These are phyloP conservation scores for Asterionellopsis glacialis DNA, from an alignment of 108 stramenopile genomes.

Conservation along the genomic window DNA sequence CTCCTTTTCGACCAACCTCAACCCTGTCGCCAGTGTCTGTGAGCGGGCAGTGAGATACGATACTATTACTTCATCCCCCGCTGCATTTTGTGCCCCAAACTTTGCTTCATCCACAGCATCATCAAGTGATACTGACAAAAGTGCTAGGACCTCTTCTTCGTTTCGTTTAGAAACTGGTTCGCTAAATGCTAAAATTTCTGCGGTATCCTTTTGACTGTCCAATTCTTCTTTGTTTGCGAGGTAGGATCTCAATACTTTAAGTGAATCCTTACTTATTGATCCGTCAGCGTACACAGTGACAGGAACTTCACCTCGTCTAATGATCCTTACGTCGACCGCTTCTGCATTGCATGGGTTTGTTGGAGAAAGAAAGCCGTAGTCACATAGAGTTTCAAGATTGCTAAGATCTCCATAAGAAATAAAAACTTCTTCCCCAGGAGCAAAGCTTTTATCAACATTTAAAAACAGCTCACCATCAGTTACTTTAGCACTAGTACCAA, in stretches of 20 bases:
- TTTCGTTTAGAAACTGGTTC: neutral
- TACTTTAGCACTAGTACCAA: conserved; percentile 36
- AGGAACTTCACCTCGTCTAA: neutral
- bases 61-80: no score
- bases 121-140: neutral
- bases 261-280: neutral
- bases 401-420: conserved; percentile 66
- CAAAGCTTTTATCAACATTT: conserved; percentile 16
- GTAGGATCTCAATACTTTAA: neutral
- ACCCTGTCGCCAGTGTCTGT: conserved; percentile 1
- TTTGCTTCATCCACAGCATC: neutral
- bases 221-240: neutral
- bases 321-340: neutral
- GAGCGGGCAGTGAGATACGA: no score
- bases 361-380: conserved; percentile 65
- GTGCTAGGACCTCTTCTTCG: conserved; percentile 1
- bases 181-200: no score
- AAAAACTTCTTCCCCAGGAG: conserved; percentile 33
- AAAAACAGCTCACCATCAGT: conserved; percentile 10
- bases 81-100: neutral
- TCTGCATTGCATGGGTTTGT: conserved; percentile 31
- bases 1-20: neutral
- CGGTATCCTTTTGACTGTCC: no score
- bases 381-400: conserved; percentile 61
- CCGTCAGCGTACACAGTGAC: neutral